Evolutionary conservation across 2,329 filamentous ascomycete species (phyloP), one percentile per base, ranked within the genome.

Genomic region (Beauveria medogensis): DNA sequence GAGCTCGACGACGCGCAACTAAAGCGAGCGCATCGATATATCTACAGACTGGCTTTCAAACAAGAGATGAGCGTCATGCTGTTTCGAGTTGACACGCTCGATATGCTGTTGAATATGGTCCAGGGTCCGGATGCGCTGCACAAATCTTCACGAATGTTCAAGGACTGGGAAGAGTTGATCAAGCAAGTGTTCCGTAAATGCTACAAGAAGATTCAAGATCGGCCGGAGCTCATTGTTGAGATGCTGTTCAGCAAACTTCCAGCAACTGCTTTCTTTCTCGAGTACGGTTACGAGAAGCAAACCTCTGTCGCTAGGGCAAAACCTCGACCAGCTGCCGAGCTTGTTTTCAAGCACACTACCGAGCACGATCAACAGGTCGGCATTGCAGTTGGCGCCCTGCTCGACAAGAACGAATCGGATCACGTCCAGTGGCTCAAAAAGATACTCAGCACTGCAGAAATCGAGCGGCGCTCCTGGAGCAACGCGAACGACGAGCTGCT

Each of bases 21-120:
- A 43, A 97, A 97, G 76, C 86, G 94, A 6, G 88, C 88, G 14
- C 94, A 97, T 75, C 88, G 94, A 7, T 99, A 93, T 73, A 92
- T 99, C 69, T 95, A 97, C 69, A 88, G 93, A 0, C 81, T 96
- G 12, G 92, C 92, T 0, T 97, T 97, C 79, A 99, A 97, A 75
- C 90, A 96, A 73, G 91, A 97, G 52, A 87, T 94, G 77, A 87
- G 87, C 61, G 87, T 97, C 24, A 84, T 97, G 76, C 80, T 99
- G 1, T 97, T 92, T 74, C 86, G 93, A 10, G 84, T 96, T 5
- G 94, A 97, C 70, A 96, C 97, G 41, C 85, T 99, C 52, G 86
- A 90, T 48, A 80, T 97, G 1, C 87, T 99, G 55, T 87, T 96
- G 70, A 88, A 86, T 69, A 92, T 99, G 85, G 89, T 97, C 73